Evolutionary conservation across 1,284 basidiomycete genomes (phyloP).

Genomic region (Takashimella koratensis): DNA sequence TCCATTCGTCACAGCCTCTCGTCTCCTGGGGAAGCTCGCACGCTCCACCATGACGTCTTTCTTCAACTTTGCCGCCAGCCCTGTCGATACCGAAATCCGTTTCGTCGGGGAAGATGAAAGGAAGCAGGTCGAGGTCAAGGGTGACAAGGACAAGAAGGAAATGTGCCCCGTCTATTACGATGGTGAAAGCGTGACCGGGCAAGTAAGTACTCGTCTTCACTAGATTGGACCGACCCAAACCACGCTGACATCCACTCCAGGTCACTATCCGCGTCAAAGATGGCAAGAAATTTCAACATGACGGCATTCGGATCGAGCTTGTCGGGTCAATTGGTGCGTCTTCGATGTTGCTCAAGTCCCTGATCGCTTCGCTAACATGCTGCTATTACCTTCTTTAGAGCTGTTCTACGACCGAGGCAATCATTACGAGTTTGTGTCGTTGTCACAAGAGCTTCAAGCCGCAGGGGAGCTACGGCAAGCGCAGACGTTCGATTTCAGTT

Average conservation of each 20-base stretch:
- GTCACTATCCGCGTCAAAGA: slow-evolving; percentile 84
- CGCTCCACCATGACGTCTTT: slow-evolving; percentile 55
- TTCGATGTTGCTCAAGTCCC: too few relatives aligned
- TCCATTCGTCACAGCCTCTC: too few relatives aligned
- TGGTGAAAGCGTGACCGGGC: slow-evolving; percentile 81
- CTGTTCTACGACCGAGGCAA: slow-evolving; percentile 83
- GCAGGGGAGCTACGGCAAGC: slow-evolving; percentile 93
- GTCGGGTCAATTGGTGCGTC: slow-evolving; percentile 86
- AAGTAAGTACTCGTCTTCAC: slow-evolving; percentile 67
- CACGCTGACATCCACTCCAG: slow-evolving; percentile 51
- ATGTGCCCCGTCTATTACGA: slow-evolving; percentile 94
- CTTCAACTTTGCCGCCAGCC: slow-evolving; percentile 72
- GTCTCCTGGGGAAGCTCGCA: too few relatives aligned
- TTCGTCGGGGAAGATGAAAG: slow-evolving; percentile 80
- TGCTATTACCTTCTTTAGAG: slow-evolving; percentile 58
- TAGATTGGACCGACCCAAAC: too few relatives aligned
- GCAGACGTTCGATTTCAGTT: slow-evolving; percentile 91
- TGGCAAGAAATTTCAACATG: slow-evolving; percentile 91
- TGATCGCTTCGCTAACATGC: too few relatives aligned
- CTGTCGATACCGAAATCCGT: slow-evolving; percentile 87
- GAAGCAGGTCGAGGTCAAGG: slow-evolving; percentile 63
- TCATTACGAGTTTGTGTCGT: slow-evolving; percentile 94
- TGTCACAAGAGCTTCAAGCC: slow-evolving; percentile 89
- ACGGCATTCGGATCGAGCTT: slow-evolving; percentile 97
- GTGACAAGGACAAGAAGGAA: slow-evolving; percentile 72